Evolutionary conservation across 2,329 filamentous ascomycete genomes (phyloP).

Genomic region (Aspergillus puulaauensis): DNA sequence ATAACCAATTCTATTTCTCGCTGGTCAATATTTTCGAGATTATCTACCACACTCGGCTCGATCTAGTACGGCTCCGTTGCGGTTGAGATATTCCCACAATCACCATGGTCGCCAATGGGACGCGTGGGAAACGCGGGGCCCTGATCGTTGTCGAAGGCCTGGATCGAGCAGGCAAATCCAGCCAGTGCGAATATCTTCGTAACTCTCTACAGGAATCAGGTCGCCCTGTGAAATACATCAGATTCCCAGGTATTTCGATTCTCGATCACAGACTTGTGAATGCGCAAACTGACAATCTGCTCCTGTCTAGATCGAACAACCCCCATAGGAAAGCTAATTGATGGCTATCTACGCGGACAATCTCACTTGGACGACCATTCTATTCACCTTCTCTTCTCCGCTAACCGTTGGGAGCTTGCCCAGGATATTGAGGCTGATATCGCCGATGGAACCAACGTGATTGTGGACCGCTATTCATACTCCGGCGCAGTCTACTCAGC

Average conservation of each 20-base stretch:
- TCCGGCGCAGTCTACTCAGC: conserved; percentile 91
- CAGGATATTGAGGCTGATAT: conserved; percentile 50
- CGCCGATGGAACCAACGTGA: conserved; percentile 66
- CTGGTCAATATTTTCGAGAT: background rate
- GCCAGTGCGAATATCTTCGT: conserved; percentile 73
- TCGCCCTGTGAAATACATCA: conserved; percentile 56
- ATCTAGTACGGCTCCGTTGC: background rate
- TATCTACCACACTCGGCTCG: background rate
- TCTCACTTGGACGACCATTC: conserved; percentile 79
- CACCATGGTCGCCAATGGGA: conserved; percentile 18
- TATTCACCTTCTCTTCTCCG: conserved; percentile 86
- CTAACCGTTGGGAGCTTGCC: conserved; percentile 79
- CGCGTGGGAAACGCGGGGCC: conserved; percentile 55
- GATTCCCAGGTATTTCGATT: conserved; percentile 61
- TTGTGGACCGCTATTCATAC: conserved; percentile 94
- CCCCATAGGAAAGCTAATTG: conserved; percentile 82
- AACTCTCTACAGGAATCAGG: conserved; percentile 53
- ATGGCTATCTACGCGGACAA: conserved; percentile 72
- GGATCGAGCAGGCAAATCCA: conserved; percentile 88
- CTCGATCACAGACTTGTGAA: background rate
- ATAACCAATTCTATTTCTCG: background rate
- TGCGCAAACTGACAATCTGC: conserved; percentile 11
- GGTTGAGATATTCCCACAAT: background rate
- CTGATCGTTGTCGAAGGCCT: conserved; percentile 85
- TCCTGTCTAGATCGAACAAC: conserved; percentile 70